A percentile compares a stretch with the other conserved stretches of the same genome.
Evolutionary conservation across 176 grass and related monocot genomes (phyloP).

Genomic region (Carex cristatella): DNA sequence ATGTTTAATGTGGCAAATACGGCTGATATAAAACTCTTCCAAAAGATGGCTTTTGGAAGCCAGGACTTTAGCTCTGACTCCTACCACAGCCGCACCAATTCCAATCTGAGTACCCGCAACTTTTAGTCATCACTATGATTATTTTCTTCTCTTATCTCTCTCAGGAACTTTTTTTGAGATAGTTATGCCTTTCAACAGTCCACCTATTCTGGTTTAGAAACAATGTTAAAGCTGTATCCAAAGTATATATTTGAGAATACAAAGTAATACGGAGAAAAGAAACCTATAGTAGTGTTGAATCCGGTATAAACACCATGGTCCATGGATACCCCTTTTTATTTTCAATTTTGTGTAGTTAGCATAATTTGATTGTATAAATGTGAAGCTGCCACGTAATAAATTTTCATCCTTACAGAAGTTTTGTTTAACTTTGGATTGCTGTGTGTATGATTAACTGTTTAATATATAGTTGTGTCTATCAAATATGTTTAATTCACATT

Average conservation of each 20-base stretch:
- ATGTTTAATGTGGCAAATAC: conserved; percentile 70
- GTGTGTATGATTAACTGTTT: conserved; percentile 10
- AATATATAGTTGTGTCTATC: not conserved
- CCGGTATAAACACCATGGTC: conserved; percentile 4
- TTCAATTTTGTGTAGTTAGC: conserved; percentile 5
- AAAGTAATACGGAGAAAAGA: not conserved
- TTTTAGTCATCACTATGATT: conserved; percentile 24
- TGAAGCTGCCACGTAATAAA: not conserved
- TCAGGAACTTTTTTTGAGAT: not conserved
- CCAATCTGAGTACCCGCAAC: conserved; percentile 32
- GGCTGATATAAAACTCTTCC: conserved; percentile 64
- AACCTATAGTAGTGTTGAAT: conserved; percentile 18
- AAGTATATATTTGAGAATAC: conserved; percentile 19
- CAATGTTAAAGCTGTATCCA: not conserved
- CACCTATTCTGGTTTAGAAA: conserved; percentile 1
- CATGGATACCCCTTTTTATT: not conserved
- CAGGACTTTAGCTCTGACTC: conserved; percentile 71
- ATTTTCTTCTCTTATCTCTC: not conserved
- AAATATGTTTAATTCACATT: not conserved
- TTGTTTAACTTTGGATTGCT: not conserved
- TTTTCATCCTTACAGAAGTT: not conserved
- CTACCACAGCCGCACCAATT: conserved; percentile 39
- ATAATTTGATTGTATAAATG: conserved; percentile 7
- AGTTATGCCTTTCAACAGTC: not conserved
- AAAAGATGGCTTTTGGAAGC: conserved; percentile 85